Base-by-base conservation (phyloP, 176 grass and related monocot species). In the Poa annua region DNA sequence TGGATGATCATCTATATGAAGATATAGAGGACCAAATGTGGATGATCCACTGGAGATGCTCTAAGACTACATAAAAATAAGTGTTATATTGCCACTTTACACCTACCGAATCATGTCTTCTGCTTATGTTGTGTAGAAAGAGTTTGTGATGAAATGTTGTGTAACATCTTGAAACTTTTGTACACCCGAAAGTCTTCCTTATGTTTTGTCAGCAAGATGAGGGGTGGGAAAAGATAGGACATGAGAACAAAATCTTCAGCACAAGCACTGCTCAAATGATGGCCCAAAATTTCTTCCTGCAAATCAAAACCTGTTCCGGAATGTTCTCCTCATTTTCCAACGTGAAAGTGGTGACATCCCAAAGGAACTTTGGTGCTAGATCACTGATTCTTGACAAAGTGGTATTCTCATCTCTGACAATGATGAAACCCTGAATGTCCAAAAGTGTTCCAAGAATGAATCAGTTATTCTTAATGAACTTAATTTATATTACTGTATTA, bases 231-330 rank as follows among this genome's bases (percentile, higher is more conserved):
- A 64, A 7, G 61, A 44, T 85, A 52, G 32, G 47, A 41, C 20
- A 53, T 47, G n/a, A 48, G 10, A 42, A 42, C 34, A 36, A 59
- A 16, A 81, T 55, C 33, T 68, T 68, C 25, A 3, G 0, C 19
- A 20, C 71, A 84, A 76, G 38, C 41, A 55, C 60, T 85, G 56
- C 83, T 99, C 84, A 96, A 82, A 90, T 57, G 36, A 99, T 86
- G 74, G 93, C 85, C 96, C 96, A 96, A 79, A 99, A 99, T 81
- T 96, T 99, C 89, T 92, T 99, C 80, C 89, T 89, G 70, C 76
- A 99, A 72, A 99, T 78, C 38, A 99, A 52, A 51, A 96, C 87
- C 76, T 85, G 66, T 51, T 96, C 91, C 2, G 39, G 75, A 24
- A 52, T 74, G 34, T 88, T 85, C 65, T 99, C 87, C 86, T 90